Percentiles rank a stretch among this genome's conserved stretches.
phyloP scores from a whole-genome alignment of 2,329 filamentous ascomycete genomes.

The Hortaea sp. region DNA sequence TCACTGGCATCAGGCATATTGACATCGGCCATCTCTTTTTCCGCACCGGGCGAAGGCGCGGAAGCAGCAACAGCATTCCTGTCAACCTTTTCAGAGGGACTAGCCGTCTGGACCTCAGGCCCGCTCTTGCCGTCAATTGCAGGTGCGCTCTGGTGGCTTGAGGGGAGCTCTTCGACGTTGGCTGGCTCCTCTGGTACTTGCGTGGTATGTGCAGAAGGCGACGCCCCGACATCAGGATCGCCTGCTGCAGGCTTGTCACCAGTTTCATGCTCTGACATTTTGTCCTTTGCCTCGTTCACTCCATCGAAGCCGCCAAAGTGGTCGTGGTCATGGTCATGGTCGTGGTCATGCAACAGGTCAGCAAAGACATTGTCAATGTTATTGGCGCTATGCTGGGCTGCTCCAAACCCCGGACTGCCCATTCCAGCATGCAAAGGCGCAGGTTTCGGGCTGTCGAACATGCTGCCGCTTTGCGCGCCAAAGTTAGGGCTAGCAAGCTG shows the following conservation, averaged over 20 bases:
- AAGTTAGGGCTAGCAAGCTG: slow-evolving; percentile 2
- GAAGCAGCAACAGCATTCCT: neutral
- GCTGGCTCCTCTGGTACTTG: too few relatives aligned
- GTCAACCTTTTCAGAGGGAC: neutral
- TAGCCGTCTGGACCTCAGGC: too few relatives aligned
- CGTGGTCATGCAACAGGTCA: slow-evolving; percentile 19
- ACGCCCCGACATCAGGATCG: neutral
- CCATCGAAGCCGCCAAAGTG: slow-evolving; percentile 17
- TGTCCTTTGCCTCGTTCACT: slow-evolving; percentile 9
- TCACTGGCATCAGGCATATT: neutral
- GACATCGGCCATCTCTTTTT: neutral
- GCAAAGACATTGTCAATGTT: slow-evolving; percentile 26
- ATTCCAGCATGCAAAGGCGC: slow-evolving; percentile 10
- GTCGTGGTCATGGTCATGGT: slow-evolving; percentile 10
- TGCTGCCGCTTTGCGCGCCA: slow-evolving; percentile 4
- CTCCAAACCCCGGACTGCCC: slow-evolving; percentile 23
- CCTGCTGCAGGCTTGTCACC: neutral
- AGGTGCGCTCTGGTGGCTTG: too few relatives aligned
- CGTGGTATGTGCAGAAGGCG: too few relatives aligned
- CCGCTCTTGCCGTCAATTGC: too few relatives aligned
- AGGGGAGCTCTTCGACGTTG: too few relatives aligned
- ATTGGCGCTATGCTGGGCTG: slow-evolving; percentile 19
- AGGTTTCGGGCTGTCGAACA: slow-evolving; percentile 24
- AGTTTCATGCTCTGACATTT: neutral
- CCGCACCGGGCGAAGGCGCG: neutral